Conservation (phyloP, 164 flowering plant species). For the Kingdonia uniflora region DNA sequence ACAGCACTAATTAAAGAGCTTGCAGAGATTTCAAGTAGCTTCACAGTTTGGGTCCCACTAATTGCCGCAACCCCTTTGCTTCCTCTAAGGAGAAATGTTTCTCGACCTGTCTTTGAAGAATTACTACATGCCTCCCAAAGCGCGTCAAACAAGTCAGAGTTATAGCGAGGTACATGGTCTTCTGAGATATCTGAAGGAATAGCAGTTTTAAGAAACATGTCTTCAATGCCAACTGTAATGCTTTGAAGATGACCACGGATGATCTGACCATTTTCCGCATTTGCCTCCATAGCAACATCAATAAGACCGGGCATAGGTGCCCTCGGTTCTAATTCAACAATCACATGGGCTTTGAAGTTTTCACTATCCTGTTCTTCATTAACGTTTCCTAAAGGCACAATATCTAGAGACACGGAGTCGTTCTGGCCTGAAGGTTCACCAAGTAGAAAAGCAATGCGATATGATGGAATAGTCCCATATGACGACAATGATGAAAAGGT, state of each 20-base stretch:
- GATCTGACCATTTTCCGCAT: slow-evolving; percentile 69
- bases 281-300: slow-evolving; percentile 66
- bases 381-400: slow-evolving; percentile 41
- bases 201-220: slow-evolving; percentile 71
- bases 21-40: slow-evolving; percentile 71
- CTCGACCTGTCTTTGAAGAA: slow-evolving; percentile 64
- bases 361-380: slow-evolving; percentile 30
- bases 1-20: slow-evolving; percentile 36
- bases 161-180: slow-evolving; percentile 42
- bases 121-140: slow-evolving; percentile 83
- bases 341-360: slow-evolving; percentile 35
- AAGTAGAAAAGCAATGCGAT: slow-evolving; percentile 70
- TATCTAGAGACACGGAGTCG: slow-evolving; percentile 32
- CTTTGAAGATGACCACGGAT: slow-evolving; percentile 60
- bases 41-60: slow-evolving; percentile 79
- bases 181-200: slow-evolving; percentile 44
- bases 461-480: slow-evolving; percentile 72
- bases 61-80: slow-evolving; percentile 80
- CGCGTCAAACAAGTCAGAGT: slow-evolving; percentile 53
- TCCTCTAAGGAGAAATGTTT: slow-evolving; percentile 66
- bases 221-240: slow-evolving; percentile 78
- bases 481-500: slow-evolving; percentile 76
- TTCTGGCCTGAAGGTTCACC: slow-evolving; percentile 37
- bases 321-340: slow-evolving; percentile 66
- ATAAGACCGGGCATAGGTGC: slow-evolving; percentile 88